Percentiles rank a stretch among this genome's conserved stretches.
These are phyloP conservation scores for Xerocomus spinulosus DNA, from an alignment of 768 basidiomycete genomes.

Conservation along the genomic window DNA sequence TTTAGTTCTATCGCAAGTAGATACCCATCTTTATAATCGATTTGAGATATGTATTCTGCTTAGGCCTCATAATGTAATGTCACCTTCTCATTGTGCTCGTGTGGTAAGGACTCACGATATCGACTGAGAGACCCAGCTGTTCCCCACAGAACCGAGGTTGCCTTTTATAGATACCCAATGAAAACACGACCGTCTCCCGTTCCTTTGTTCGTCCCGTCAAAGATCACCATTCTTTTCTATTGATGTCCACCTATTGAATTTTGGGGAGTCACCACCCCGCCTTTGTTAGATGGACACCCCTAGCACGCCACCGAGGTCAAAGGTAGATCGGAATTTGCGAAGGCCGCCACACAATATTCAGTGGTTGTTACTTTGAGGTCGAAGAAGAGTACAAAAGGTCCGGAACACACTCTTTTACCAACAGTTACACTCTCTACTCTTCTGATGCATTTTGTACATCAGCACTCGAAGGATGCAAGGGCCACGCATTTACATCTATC, in stretches of 20 bases:
- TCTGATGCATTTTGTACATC: constrained; percentile 6
- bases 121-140: constrained; percentile 9
- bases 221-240: constrained; percentile 1
- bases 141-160: too few species aligned
- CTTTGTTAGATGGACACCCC: constrained; percentile 19
- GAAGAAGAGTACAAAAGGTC: constrained; percentile 18
- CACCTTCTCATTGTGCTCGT: constrained; percentile 6
- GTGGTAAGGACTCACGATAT: constrained; percentile 16
- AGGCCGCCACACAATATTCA: constrained; percentile 6
- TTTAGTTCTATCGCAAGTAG: constrained; percentile 80
- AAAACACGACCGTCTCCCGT: constrained; percentile 3
- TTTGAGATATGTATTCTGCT: constrained; percentile 18
- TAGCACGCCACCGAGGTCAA: constrained; percentile 18
- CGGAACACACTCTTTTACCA: not conserved
- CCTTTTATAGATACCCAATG: constrained; percentile 11
- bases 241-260: constrained; percentile 8
- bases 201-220: constrained; percentile 23
- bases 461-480: constrained; percentile 1
- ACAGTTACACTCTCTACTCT: not conserved
- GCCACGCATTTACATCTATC: not conserved
- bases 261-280: constrained; percentile 5
- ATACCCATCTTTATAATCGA: constrained; percentile 15
- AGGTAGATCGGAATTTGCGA: constrained; percentile 2
- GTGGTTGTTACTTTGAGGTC: constrained; percentile 4
- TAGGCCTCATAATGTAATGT: constrained; percentile 29